Base-by-base conservation (phyloP, 805 yeast species). In the Ascoidea tarda region DNA sequence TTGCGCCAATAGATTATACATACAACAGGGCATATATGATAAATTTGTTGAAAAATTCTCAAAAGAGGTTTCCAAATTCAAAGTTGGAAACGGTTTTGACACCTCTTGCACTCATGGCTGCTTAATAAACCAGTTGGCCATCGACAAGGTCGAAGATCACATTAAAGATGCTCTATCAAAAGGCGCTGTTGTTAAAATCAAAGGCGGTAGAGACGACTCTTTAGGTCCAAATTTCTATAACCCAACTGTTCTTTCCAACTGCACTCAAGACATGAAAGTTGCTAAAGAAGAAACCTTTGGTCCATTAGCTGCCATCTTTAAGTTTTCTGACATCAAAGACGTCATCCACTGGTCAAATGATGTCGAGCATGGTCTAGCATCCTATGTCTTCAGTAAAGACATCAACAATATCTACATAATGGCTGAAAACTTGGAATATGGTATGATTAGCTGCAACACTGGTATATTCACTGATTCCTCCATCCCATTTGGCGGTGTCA, bases 391-490 rank as follows among this genome's bases (percentile, higher is more conserved):
- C 69, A 75, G 89, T 21, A 63, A 70, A 51, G 76, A 82, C 64
- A 64, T 79, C 53, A 63, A 70, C 50, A 73, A 81, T 49, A 70
- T 82, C 6, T 73, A 81, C 66, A 70, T 75, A 52, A 78, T 83
- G 6, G 81, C 86, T 38, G 89, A 84, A 66, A 78, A 72, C 32
- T 70, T 87, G 51, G 79, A 87, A 58, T 79, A 75, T 33, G 95
- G 95, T 49, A 87, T 87, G 95, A 76, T 87, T 51, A 93, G 93
- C 47, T 81, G 79, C 53, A 87, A 87, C 67, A 78, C 88, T 8
- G 93, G 93, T 32, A 68, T 76, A 8, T 76, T 87, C 52, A 78
- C 61, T 47, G 63, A 72, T 57, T 76, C 84, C 16, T 73, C 83
- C n/a, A 62, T 81, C 56, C 86, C 87, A 48, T 82, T 81, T 61